Evolutionary conservation across 2,329 filamentous ascomycete species (phyloP), one percentile per base, ranked within the genome.

Genomic region (Simplicillium aogashimaense): DNA sequence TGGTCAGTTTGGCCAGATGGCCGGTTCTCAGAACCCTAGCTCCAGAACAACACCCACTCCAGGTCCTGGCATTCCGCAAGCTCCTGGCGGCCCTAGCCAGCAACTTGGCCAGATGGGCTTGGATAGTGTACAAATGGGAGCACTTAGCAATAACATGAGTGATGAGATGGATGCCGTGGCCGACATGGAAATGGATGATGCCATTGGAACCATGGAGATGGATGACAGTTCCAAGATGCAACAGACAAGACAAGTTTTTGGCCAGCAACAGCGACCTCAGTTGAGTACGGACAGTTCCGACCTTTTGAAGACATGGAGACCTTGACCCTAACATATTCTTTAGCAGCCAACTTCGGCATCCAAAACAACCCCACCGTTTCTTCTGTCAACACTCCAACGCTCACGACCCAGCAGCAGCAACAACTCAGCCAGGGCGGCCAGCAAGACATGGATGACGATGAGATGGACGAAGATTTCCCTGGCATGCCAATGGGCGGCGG

Each of bases 111-210:
- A 63, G 37, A 35, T 47, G 11, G 50, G 45, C 13, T 35, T 50
- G 10, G 54, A 56, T 33, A 53, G 52, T 36, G 40, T 63, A 33
- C 62, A 66, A 38, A 63, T 69, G 48, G 54, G 68, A 42, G 60
- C 61, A 7, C 62, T 66, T 41, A 62, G 48, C 31, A 52, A 50
- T 36, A 61, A 55, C 40, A 44, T 63, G 32, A 54, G 55, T 33
- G 63, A 82, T 44, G 83, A 94, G 45, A 79, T 94, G 69, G 89
- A 94, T 54, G 79, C 86, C 14, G 77, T 94, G 25, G 88, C 87
- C 39, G 87, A 94, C 54, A 95, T 97, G 90, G 90, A 97, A 54
- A 85, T 97, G 82, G 90, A 97, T 54, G 88, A 95, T 51, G 75
- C 80, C 7, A 70, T 85, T 37, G 80, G 77, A 4, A 66, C 71